Base-by-base conservation (phyloP, 1,284 basidiomycete genomes). In the Cystobasidium pallidum region DNA sequence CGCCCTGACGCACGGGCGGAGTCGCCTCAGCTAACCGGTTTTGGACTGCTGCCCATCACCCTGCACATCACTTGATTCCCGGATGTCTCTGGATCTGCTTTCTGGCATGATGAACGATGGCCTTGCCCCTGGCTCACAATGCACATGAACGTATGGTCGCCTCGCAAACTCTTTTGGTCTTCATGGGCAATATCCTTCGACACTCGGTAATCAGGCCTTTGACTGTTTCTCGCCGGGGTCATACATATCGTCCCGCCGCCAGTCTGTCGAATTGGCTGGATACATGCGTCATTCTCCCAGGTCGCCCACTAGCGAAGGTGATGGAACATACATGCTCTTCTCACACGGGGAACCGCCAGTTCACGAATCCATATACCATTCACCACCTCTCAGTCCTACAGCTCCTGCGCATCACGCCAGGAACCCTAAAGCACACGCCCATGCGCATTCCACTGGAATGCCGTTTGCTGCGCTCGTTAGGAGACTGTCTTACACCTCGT, bases 201-300 rank as follows among this genome's bases (percentile, higher is more conserved):
- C n/a, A 4, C 19, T 6, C 24, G 24, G 28, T 36, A 17, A 52
- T 21, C 30, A 71, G 68, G 45, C 59, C 59, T 64, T 52, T 30
- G 49, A 71, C 49, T 71, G 68, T 30, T 59, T 71, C 36, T 43
- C 24, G 17, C 49, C 59, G 11, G 59, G 45, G 11, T 63, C 68
- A 30, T 57, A 66, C 34, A 36, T 57, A 21, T 49, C 30, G 28
- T 66, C 36, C 3, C 49, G 52, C 10, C 47, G 52, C 10, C 64
- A 66, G 21, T 65, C 58, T 3, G 39, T 61, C 36, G 58, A 61
- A 43, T 47, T 41, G 6, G 34, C 58, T 7, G 58, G 58, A 19
- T 61, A 47, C 26, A 41, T 26, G 15, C 43, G 21, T 39, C 47
- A 19, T 26, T 36, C 17, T 3, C 8, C 45, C n/a, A 0, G 11